Base-by-base conservation (phyloP, 805 yeast species). In the Ascoidea tarda region DNA sequence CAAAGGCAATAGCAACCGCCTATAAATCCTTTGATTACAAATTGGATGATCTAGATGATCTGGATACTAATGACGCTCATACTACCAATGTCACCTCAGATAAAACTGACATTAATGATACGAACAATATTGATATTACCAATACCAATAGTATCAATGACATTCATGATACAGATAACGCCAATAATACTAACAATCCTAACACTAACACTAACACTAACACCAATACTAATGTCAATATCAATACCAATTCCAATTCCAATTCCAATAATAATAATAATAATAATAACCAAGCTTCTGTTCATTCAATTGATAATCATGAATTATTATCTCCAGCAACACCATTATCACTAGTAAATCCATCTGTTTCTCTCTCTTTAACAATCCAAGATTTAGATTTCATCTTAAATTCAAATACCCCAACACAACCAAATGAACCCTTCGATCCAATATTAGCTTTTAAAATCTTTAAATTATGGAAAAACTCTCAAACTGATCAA, bases 1-100 rank as follows among this genome's bases (percentile, higher is more conserved):
- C 87, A 32, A 82, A 81, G 57, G 81, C 80, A 52, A 67, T 90
- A 12, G 73, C 85, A 33, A 78, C 75, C 55, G 95, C 93, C 0
- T 75, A 87, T 49, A 66, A 69, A 51, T 81, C 76, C 55, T 77
- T 77, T 46, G 62, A 60, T 10, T 58, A 66, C 16, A 56, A 61
- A 46, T 56, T 70, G n/a, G 66, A 62, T 45, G 59, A 60, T n/a
- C 66, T 62, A 42, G 65, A 63, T 16, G 62, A 59, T n/a, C 59
- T 68, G 46, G 55, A 62, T 21, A 65, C 66, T 50, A 55, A 60
- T 5, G 70, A 67, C 49, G 54, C 65, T 46, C 58, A 60, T 33
- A 33, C 47, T 46, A 50, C 33, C 14, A 21, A 16, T 3, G 32
- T 16, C n/a, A 46, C 45, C 21, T n/a, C 45, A 44, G 6, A 49